Evolutionary conservation across 495 filamentous ascomycete genomes (phyloP).

Genomic region (Trypethelium eluteriae): DNA sequence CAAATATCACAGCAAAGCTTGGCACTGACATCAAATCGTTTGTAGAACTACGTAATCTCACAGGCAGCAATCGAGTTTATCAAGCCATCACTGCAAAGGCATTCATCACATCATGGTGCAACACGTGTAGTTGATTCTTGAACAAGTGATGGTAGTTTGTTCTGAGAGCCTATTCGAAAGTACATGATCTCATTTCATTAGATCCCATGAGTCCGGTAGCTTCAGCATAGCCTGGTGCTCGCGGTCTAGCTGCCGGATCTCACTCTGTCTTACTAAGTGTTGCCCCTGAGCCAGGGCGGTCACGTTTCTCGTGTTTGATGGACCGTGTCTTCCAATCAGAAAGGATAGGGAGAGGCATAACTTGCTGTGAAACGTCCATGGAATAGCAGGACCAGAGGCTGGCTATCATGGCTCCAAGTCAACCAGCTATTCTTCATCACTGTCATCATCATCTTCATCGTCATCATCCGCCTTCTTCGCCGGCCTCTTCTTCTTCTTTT

Average conservation of each 20-base stretch:
- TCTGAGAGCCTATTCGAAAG: too few species aligned
- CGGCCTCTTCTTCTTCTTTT: slow-evolving; percentile 84
- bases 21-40: too few species aligned
- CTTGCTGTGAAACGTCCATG: neutral
- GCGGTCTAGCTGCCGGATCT: neutral
- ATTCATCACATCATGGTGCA: too few species aligned
- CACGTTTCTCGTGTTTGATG: neutral
- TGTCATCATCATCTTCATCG: slow-evolving; percentile 41
- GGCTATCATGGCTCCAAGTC: neutral
- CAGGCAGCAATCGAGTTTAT: too few species aligned
- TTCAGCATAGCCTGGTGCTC: neutral
- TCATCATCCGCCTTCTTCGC: slow-evolving; percentile 45
- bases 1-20: too few species aligned
- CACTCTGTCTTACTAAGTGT: neutral
- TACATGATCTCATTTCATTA: too few species aligned
- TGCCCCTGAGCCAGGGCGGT: neutral
- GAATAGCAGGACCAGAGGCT: neutral
- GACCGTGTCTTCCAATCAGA: neutral
- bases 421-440: slow-evolving; percentile 32
- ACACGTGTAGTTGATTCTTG: too few species aligned
- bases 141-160: too few species aligned
- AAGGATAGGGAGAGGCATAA: neutral
- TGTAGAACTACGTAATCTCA: too few species aligned
- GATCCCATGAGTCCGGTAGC: too few species aligned
- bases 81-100: too few species aligned